phyloP scores from a whole-genome alignment of 768 basidiomycete species.

The Albatrellus ellisii region DNA sequence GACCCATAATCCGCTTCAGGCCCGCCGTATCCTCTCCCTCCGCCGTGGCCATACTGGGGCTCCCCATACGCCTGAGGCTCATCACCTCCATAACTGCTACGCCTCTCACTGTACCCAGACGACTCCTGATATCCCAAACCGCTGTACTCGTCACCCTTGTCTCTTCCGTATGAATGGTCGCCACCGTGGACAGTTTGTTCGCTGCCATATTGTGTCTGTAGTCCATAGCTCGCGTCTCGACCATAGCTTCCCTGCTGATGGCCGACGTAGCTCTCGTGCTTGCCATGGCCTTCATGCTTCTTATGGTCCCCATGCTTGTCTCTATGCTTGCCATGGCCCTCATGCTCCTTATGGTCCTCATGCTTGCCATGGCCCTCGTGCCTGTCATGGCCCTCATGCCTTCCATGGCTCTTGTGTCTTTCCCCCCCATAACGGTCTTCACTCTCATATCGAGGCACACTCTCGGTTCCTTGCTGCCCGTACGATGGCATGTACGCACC shows the following conservation, averaged over 20 bases:
- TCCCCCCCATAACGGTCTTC: not conserved
- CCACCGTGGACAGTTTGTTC: slow-evolving; percentile 6
- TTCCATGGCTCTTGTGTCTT: not conserved
- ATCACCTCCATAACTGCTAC: not conserved
- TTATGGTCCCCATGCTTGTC: not conserved
- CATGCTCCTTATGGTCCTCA: not conserved
- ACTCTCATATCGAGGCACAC: not conserved
- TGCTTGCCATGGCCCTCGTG: not conserved
- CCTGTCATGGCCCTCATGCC: not conserved
- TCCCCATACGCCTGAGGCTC: slow-evolving; percentile 1
- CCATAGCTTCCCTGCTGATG: not conserved
- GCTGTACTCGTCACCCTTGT: too few relatives aligned
- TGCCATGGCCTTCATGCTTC: not conserved
- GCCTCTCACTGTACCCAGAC: too few relatives aligned
- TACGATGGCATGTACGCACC: not conserved
- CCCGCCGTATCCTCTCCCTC: too few relatives aligned
- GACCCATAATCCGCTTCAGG: slow-evolving; percentile 4
- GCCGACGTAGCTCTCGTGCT: not conserved
- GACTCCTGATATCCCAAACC: too few relatives aligned
- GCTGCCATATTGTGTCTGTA: slow-evolving; percentile 2
- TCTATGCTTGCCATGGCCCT: not conserved
- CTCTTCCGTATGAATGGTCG: too few relatives aligned
- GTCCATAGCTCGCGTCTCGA: not conserved
- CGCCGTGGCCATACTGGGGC: slow-evolving; percentile 3
- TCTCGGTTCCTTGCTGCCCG: not conserved